Evolutionary conservation across 257 asterid genomes (phyloP).

Genomic region (Avicennia marina): DNA sequence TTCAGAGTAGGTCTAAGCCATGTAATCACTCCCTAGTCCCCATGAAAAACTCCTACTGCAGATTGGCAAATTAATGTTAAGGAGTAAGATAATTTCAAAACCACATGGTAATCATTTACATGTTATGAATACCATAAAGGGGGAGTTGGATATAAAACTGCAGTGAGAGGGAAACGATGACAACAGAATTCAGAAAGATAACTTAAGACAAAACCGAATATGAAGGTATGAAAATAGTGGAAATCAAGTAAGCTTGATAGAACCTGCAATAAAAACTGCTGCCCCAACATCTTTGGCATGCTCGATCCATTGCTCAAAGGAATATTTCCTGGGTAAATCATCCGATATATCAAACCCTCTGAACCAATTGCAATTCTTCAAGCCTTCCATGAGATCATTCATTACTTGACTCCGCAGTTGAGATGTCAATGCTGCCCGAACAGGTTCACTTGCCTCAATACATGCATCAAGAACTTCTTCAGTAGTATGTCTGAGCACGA

Average conservation of each 20-base stretch:
- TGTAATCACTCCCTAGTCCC: too few species aligned
- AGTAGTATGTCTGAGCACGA: conserved; percentile 88
- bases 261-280: conserved; percentile 85
- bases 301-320: conserved; percentile 75
- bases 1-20: too few species aligned
- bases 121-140: not conserved
- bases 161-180: not conserved
- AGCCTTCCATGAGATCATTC: conserved; percentile 64
- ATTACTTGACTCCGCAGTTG: conserved; percentile 66
- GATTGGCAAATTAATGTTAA: not conserved
- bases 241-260: conserved; percentile 9
- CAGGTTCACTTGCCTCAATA: conserved; percentile 75
- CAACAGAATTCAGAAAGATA: not conserved
- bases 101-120: not conserved
- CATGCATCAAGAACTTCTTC: conserved; percentile 96
- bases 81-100: not conserved
- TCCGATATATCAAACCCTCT: conserved; percentile 77
- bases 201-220: not conserved
- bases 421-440: conserved; percentile 67
- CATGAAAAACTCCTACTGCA: too few species aligned
- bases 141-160: not conserved
- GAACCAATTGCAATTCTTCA: conserved; percentile 66
- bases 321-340: conserved; percentile 52
- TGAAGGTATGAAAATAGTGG: not conserved
- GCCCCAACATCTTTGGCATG: conserved; percentile 73